Evolutionary conservation across 192 early-diverging fungal species (phyloP).

Genomic region (Coemansia sp.): DNA sequence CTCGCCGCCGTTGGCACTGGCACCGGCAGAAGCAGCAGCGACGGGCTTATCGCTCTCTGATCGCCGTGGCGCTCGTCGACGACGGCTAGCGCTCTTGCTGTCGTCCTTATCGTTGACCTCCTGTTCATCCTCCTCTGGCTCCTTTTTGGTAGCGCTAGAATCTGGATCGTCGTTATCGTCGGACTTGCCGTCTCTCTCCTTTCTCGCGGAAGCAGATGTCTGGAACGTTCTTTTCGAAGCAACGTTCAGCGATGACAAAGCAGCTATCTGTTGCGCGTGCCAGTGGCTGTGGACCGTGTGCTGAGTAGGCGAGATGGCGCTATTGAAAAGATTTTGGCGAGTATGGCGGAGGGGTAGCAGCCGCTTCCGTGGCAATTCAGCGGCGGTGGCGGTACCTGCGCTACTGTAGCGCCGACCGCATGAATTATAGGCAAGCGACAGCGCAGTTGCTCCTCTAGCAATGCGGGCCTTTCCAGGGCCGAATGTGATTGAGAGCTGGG

Average conservation of each 20-base stretch:
- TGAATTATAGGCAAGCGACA: background rate
- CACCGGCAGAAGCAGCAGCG: background rate
- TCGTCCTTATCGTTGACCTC: constrained; percentile 9
- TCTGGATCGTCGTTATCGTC: constrained; percentile 18
- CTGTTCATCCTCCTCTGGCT: background rate
- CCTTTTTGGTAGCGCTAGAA: constrained; percentile 1
- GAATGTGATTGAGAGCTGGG: constrained; percentile 2
- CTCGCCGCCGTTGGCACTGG: constrained; percentile 11
- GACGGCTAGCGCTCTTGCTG: constrained; percentile 14
- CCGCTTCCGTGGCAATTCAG: background rate
- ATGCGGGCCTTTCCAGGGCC: background rate
- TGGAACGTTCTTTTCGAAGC: constrained; percentile 27
- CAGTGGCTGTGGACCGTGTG: background rate
- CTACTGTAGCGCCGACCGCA: background rate
- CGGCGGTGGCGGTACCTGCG: background rate
- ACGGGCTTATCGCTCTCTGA: constrained; percentile 25
- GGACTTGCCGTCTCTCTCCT: constrained; percentile 27
- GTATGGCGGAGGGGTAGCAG: background rate
- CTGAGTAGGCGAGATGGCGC: background rate
- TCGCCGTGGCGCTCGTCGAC: constrained; percentile 34
- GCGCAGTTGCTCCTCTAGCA: background rate
- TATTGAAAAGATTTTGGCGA: background rate
- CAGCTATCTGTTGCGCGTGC: background rate
- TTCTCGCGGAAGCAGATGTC: constrained; percentile 11
- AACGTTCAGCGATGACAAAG: background rate